Percentiles rank a stretch among this genome's conserved stretches.
Evolutionary conservation across 768 basidiomycete species (phyloP).

Genomic region (Tubosaeta brunneosetosa): DNA sequence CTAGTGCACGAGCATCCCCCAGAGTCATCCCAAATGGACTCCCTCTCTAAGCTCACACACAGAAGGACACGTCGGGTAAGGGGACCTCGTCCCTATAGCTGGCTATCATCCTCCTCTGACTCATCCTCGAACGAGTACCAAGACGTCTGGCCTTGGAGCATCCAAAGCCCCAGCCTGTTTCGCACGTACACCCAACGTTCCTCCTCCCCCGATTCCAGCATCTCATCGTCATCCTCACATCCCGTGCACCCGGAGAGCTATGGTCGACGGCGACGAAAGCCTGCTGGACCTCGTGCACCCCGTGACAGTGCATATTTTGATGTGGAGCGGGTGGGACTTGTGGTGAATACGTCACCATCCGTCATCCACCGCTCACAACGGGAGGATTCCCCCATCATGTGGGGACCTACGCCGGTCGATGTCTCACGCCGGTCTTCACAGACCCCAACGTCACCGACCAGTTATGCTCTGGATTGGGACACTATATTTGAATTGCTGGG

Average conservation of each 20-base stretch:
- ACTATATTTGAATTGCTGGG: constrained; percentile 28
- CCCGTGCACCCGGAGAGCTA: constrained; percentile 2
- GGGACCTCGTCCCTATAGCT: constrained; percentile 31
- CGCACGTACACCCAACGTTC: constrained; percentile 18
- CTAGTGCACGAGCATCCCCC: background rate
- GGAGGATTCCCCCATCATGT: constrained; percentile 1
- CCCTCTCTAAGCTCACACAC: constrained; percentile 4
- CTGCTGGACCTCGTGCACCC: constrained; percentile 26
- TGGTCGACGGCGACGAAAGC: constrained; percentile 16
- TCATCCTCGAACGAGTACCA: constrained; percentile 9
- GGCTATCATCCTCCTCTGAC: constrained; percentile 14
- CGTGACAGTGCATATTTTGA: constrained; percentile 3
- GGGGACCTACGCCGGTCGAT: constrained; percentile 1
- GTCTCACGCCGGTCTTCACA: background rate
- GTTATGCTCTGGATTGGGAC: constrained; percentile 29
- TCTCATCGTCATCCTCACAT: constrained; percentile 6
- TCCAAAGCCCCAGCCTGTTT: constrained; percentile 5
- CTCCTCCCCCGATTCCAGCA: constrained; percentile 12
- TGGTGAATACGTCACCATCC: constrained; percentile 14
- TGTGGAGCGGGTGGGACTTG: constrained; percentile 11
- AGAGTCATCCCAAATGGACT: constrained; percentile 7
- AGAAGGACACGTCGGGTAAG: constrained; percentile 17
- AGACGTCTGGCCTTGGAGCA: constrained; percentile 19
- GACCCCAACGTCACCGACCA: constrained; percentile 13
- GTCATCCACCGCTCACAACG: constrained; percentile 3